phyloP scores from a whole-genome alignment of 192 early-diverging fungal species.

The Umbelopsis sp. region DNA sequence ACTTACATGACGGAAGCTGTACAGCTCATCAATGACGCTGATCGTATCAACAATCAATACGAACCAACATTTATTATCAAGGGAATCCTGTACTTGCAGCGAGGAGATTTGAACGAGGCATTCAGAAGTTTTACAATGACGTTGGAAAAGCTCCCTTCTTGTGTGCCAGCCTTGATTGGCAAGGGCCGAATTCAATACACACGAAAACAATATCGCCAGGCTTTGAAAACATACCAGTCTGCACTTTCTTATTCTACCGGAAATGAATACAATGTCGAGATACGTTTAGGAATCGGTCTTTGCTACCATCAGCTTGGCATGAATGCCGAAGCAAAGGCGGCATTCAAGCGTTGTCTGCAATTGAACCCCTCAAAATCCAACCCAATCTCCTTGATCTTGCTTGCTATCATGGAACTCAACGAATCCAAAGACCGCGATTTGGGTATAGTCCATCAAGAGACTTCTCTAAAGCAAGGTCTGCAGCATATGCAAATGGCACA shows the following conservation, averaged over 20 bases:
- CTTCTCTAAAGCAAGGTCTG: constrained; percentile 47
- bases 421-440: constrained; percentile 53
- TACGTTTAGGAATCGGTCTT: constrained; percentile 84
- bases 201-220: constrained; percentile 64
- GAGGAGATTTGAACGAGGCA: constrained; percentile 59
- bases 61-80: constrained; percentile 74
- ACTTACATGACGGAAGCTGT: constrained; percentile 70
- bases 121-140: constrained; percentile 53
- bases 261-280: constrained; percentile 52
- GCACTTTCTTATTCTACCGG: constrained; percentile 66
- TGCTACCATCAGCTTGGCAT: constrained; percentile 81
- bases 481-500: constrained; percentile 55
- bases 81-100: constrained; percentile 61
- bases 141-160: constrained; percentile 48
- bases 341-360: constrained; percentile 72
- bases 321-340: constrained; percentile 63
- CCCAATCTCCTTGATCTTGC: constrained; percentile 68
- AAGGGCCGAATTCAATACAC: constrained; percentile 66
- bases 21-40: constrained; percentile 74
- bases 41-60: constrained; percentile 70
- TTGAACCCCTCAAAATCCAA: constrained; percentile 63
- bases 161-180: constrained; percentile 65
- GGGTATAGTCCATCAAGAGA: constrained; percentile 44
- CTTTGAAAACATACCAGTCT: constrained; percentile 78
- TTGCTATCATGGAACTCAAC: constrained; percentile 84